A percentile compares a stretch with the other conserved stretches of the same genome.
These are phyloP conservation scores for Chaetomium sp. DNA, from an alignment of 2,329 filamentous ascomycete genomes.

Conservation along the genomic window DNA sequence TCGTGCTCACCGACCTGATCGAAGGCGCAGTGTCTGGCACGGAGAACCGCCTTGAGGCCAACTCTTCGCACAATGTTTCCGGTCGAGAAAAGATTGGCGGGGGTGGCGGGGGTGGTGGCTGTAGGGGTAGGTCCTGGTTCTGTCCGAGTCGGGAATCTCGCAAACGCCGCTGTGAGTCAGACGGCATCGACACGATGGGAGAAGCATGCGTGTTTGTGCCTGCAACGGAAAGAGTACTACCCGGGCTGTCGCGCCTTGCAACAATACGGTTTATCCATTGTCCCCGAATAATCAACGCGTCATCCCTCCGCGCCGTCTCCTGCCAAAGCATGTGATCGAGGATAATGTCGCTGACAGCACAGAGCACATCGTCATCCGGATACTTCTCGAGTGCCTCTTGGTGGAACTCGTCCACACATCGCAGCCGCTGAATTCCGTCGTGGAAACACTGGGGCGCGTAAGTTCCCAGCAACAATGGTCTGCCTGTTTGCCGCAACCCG, in stretches of 20 bases:
- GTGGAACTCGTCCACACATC: slow-evolving; percentile 9
- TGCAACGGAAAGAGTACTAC: not conserved
- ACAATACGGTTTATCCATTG: not conserved
- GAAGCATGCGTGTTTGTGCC: not conserved
- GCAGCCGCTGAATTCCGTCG: not conserved
- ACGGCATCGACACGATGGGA: not conserved
- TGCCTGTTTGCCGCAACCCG: not conserved
- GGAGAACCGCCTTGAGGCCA: too few relatives aligned
- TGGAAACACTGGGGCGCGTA: slow-evolving; percentile 7
- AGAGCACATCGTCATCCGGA: slow-evolving; percentile 9
- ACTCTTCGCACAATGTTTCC: not conserved
- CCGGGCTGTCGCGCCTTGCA: not conserved
- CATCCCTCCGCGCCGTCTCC: not conserved
- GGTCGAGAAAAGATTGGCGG: not conserved
- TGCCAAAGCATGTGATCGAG: slow-evolving; percentile 5
- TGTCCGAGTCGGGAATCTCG: too few relatives aligned
- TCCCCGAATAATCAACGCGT: not conserved
- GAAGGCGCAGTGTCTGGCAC: too few relatives aligned
- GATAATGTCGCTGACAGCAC: slow-evolving; percentile 3
- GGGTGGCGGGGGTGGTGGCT: not conserved
- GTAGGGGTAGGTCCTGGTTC: not conserved
- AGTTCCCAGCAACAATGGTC: not conserved
- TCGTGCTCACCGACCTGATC: not conserved
- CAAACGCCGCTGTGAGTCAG: too few relatives aligned
- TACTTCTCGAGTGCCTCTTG: not conserved